Evolutionary conservation across 2,329 filamentous ascomycete species (phyloP).

Genomic region (Cyphellophora attinorum): DNA sequence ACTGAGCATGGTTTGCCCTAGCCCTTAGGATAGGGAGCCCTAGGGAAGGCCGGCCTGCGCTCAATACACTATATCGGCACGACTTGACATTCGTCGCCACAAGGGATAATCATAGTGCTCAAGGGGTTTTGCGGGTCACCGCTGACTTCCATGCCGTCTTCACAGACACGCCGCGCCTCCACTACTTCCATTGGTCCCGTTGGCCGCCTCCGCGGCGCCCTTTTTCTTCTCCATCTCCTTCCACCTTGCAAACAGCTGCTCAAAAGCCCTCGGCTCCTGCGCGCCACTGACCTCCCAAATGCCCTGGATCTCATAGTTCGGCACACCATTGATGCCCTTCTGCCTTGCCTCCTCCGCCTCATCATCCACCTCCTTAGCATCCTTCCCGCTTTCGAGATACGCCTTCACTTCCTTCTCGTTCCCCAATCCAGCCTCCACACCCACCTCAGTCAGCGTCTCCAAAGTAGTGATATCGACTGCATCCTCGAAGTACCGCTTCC

Average conservation of each 20-base stretch:
- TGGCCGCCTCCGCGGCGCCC: neutral
- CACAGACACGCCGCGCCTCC: too few relatives aligned
- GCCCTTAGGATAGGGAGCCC: too few relatives aligned
- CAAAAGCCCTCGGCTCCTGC: conserved; percentile 58
- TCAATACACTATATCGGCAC: too few relatives aligned
- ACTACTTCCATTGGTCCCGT: too few relatives aligned
- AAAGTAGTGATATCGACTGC: conserved; percentile 54
- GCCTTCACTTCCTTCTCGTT: conserved; percentile 37
- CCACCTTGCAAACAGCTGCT: conserved; percentile 55
- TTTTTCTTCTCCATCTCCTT: conserved; percentile 32
- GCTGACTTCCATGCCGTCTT: too few relatives aligned
- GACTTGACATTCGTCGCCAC: too few relatives aligned
- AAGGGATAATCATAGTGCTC: too few relatives aligned
- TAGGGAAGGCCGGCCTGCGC: too few relatives aligned
- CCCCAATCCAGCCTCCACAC: conserved; percentile 39
- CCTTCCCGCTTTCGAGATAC: conserved; percentile 46
- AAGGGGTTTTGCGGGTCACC: too few relatives aligned
- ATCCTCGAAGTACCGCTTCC: conserved; percentile 57
- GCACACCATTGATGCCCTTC: conserved; percentile 57
- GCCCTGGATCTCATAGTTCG: conserved; percentile 61
- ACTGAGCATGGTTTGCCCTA: too few relatives aligned
- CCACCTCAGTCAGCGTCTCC: conserved; percentile 43
- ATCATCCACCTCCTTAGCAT: conserved; percentile 47
- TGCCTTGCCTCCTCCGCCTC: conserved; percentile 43
- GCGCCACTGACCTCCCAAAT: conserved; percentile 59